phyloP scores from a whole-genome alignment of 2,329 filamentous ascomycete species.

The Fusarium sp. region DNA sequence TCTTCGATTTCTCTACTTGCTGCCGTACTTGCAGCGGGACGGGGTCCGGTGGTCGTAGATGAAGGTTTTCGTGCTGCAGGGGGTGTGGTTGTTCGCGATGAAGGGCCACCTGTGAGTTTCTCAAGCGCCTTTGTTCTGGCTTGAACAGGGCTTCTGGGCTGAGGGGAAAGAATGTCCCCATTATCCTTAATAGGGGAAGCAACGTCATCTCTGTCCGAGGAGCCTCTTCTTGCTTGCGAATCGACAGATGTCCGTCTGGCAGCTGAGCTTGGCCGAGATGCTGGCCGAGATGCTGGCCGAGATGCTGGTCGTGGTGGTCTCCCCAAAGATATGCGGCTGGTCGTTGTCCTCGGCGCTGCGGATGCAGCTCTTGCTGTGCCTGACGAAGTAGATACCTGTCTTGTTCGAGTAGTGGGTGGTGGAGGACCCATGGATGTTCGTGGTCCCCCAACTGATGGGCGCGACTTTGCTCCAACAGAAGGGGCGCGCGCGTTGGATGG shows the following conservation, averaged over 20 bases:
- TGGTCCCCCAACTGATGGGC: slow-evolving; percentile 61
- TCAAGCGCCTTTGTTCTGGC: slow-evolving; percentile 62
- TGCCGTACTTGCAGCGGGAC: slow-evolving; percentile 56
- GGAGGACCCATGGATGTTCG: slow-evolving; percentile 75
- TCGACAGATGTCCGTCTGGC: slow-evolving; percentile 57
- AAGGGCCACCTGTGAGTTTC: slow-evolving; percentile 54
- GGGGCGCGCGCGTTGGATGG: slow-evolving; percentile 63
- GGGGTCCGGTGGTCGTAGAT: slow-evolving; percentile 40
- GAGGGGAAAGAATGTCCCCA: slow-evolving; percentile 58
- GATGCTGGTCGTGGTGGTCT: slow-evolving; percentile 47
- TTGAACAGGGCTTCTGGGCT: slow-evolving; percentile 59
- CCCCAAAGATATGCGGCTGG: slow-evolving; percentile 51
- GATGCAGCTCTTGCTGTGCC: slow-evolving; percentile 45
- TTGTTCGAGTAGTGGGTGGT: slow-evolving; percentile 54
- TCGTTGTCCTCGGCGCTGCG: slow-evolving; percentile 49
- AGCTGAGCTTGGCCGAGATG: slow-evolving; percentile 49
- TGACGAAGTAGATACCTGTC: slow-evolving; percentile 57
- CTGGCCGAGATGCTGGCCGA: slow-evolving; percentile 46
- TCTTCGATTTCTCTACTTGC: slow-evolving; percentile 79
- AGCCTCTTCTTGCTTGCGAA: slow-evolving; percentile 54
- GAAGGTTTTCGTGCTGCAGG: slow-evolving; percentile 43
- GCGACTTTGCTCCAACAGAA: slow-evolving; percentile 57
- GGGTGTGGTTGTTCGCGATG: slow-evolving; percentile 43
- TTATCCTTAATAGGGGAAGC: slow-evolving; percentile 59
- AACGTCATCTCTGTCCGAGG: slow-evolving; percentile 48